Evolutionary conservation across 2,329 filamentous ascomycete species (phyloP), one percentile per base, ranked within the genome.

Genomic region (Fusarium verticillioides): DNA sequence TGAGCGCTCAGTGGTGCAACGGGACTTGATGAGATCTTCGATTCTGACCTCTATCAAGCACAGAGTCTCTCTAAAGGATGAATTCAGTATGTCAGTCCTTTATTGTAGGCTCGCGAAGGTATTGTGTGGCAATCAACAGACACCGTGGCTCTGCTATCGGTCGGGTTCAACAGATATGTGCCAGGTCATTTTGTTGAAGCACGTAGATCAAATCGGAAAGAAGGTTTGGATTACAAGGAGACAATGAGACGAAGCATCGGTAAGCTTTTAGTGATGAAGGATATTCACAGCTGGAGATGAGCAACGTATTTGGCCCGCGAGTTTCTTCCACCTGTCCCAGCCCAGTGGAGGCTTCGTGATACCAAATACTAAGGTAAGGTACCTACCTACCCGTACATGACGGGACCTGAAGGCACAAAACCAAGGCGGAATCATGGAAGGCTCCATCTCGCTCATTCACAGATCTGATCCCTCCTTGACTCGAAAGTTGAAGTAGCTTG

Each of bases 61-160:
- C 9, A 36, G 3, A 36, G 2, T 19, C 21, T 26, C 16, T 12
- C 2, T 3, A 4, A 2, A 23, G n/a, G 3, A 26, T 52, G 6
- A 2, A 23, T 3, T 4, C 15, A 5, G 19, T 10, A 30, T 30
- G 26, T 15, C 28, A n/a, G 4, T n/a, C 9, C 19, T 47, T 50
- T 15, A 19, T 4, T 52, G n/a, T 34, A 34, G 30, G 11, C 30
- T 34, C 2, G 30, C 11, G 2, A 52, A 23, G 47, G n/a, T 19
- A 10, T 26, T 8, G 9, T 5, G 30, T 9, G 16, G 13, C 47
- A 23, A 10, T 19, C 47, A 15, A 23, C n/a, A 34, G 21, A 34
- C n/a, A 13, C 47, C n/a, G 23, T 34, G 16, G 18, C n/a, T 34
- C 47, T 34, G 30, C 6, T 52, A 8, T 23, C 7, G 12, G 30